phyloP scores from a whole-genome alignment of 192 early-diverging fungal species.

The Phycomyces blakesleeanus region DNA sequence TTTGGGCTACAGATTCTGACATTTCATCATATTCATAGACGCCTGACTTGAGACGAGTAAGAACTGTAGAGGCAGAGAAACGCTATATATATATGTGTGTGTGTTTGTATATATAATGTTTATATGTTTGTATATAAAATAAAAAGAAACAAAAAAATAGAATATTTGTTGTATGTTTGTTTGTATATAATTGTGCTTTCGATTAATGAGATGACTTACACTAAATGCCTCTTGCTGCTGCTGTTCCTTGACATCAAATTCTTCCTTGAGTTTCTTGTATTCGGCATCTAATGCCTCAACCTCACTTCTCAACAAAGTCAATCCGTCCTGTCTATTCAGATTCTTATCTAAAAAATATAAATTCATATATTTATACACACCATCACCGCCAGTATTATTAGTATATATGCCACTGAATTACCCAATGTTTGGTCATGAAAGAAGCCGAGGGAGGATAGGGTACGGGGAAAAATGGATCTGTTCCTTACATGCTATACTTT shows the following conservation, averaged over 20 bases:
- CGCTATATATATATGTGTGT: conserved; percentile 22
- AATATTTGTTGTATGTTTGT: background rate
- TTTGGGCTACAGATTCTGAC: conserved; percentile 49
- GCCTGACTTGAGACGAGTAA: conserved; percentile 41
- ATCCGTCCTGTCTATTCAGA: conserved; percentile 36
- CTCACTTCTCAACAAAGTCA: conserved; percentile 36
- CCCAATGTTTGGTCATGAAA: too few species aligned
- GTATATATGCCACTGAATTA: too few species aligned
- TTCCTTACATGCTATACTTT: conserved; percentile 45
- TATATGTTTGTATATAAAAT: too few species aligned
- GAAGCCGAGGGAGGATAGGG: too few species aligned
- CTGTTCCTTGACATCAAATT: conserved; percentile 37
- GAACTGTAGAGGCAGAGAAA: conserved; percentile 42
- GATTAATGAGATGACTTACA: conserved; percentile 20
- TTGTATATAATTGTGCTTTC: background rate
- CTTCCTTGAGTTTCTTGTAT: conserved; percentile 28
- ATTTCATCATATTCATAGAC: conserved; percentile 49
- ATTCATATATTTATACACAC: too few species aligned
- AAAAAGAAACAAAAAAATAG: conserved; percentile 42
- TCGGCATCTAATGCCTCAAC: conserved; percentile 34
- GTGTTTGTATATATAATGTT: too few species aligned
- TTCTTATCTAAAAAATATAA: conserved; percentile 35
- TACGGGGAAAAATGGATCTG: too few species aligned
- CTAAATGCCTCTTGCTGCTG: conserved; percentile 46
- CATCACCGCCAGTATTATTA: too few species aligned